Evolutionary conservation across 352 stramenopile species (phyloP), one percentile per base, ranked within the genome.

Genomic region (Phytophthora pseudosyringae): DNA sequence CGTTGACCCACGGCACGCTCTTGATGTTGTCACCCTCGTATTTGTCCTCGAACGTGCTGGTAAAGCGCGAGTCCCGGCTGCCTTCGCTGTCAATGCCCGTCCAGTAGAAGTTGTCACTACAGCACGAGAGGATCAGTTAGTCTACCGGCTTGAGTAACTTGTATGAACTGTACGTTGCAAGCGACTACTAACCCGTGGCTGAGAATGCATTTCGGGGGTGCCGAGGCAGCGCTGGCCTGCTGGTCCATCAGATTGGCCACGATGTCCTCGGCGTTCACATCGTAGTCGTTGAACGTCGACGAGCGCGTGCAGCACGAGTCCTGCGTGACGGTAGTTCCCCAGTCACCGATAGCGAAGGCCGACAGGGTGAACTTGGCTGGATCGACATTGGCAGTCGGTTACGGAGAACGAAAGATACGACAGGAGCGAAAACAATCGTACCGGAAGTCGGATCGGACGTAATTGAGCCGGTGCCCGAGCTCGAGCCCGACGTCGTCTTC

Each of bases 91-190:
- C 75, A 33, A 93, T 71, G 16, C 85, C 85, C 61, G 88, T 86
- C 85, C 85, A 93, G 73, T 93, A 93, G 49, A 93, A 93, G 71
- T 90, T 93, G 71, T 93, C 85, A 39, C 78, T 80, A 46, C 13
- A 65, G 35, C 29, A 49, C 33, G 6, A 36, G 21, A 12, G 18
- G 46, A 39, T 21, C 21, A 21, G 21, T 21, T 21, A 21, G 21
- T 21, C 21, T 21, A 21, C 2, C 21, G 21, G 21, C 21, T 21
- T 21, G 21, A 21, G 21, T 21, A 21, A 21, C 21, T 21, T 21
- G 29, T 51, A 58, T 12, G 16, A 49, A 26, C 18, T 43, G 13
- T 31, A 12, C 32, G 13, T 9, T 28, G 31, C 10, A 11, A 33
- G n/a, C 21, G 4, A 57, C 68, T 11, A 66, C 68, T 11, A 66